These are phyloP conservation scores for Aureobasidium sp. DNA, from an alignment of 2,329 filamentous ascomycete species.

Conservation along the genomic window DNA sequence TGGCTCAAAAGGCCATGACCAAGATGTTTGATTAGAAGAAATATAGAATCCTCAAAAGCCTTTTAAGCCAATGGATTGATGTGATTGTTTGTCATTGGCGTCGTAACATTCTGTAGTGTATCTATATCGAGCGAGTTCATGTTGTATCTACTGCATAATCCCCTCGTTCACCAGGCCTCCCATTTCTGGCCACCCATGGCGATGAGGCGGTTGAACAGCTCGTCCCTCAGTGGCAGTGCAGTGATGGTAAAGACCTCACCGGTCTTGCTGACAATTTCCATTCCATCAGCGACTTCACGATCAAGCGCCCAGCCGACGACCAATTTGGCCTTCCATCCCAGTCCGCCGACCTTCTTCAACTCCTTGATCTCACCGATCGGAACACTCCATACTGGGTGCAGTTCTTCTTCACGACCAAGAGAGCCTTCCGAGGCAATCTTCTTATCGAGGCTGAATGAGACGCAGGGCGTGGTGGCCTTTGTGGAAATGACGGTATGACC, in stretches of 20 bases:
- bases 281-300: slow-evolving; percentile 66
- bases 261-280: slow-evolving; percentile 57
- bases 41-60: too few relatives aligned
- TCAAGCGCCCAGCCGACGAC: slow-evolving; percentile 73
- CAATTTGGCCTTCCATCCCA: slow-evolving; percentile 79
- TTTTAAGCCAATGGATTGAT: too few relatives aligned
- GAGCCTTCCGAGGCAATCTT: slow-evolving; percentile 35
- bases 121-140: too few relatives aligned
- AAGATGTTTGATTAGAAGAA: slow-evolving; percentile 57
- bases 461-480: slow-evolving; percentile 58
- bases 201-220: slow-evolving; percentile 72
- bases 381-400: slow-evolving; percentile 60
- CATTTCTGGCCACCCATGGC: slow-evolving; percentile 76
- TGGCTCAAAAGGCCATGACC: slow-evolving; percentile 76
- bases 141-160: not conserved
- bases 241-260: slow-evolving; percentile 58
- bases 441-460: slow-evolving; percentile 56
- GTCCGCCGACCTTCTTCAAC: slow-evolving; percentile 70
- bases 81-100: too few relatives aligned
- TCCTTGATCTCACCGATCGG: slow-evolving; percentile 65
- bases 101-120: too few relatives aligned
- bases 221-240: slow-evolving; percentile 64
- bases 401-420: slow-evolving; percentile 41
- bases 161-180: slow-evolving; percentile 57
- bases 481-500: slow-evolving; percentile 66